These are phyloP conservation scores for Penicillium roqueforti DNA, from an alignment of 495 filamentous ascomycete species.

Conservation along the genomic window DNA sequence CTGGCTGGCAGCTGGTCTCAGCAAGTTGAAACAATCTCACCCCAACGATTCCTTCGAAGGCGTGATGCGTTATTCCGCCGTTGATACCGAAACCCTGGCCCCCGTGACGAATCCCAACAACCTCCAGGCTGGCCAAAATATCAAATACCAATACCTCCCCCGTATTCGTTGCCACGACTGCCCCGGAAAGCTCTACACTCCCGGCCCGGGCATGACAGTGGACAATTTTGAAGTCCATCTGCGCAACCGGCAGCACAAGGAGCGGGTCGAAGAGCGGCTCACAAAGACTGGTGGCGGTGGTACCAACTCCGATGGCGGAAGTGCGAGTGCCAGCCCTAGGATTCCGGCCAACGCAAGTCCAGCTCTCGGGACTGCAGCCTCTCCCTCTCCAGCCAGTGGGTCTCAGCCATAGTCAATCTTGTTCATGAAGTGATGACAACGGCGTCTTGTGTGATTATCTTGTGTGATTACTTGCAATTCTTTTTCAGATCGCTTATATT, in stretches of 20 bases:
- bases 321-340: slow-evolving; percentile 21
- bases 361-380: slow-evolving; percentile 12
- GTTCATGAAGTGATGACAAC: slow-evolving; percentile 24
- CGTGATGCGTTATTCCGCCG: slow-evolving; percentile 77
- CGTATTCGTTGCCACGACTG: slow-evolving; percentile 88
- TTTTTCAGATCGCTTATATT: slow-evolving; percentile 16
- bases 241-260: slow-evolving; percentile 72
- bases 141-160: slow-evolving; percentile 74
- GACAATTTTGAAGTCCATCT: slow-evolving; percentile 90
- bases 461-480: slow-evolving; percentile 6
- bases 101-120: slow-evolving; percentile 48
- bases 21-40: slow-evolving; percentile 58
- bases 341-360: slow-evolving; percentile 19
- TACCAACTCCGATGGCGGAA: slow-evolving; percentile 10
- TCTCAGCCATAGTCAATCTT: slow-evolving; percentile 17
- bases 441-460: slow-evolving; percentile 17
- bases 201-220: slow-evolving; percentile 74
- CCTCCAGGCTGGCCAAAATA: slow-evolving; percentile 42
- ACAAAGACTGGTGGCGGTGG: slow-evolving; percentile 15
- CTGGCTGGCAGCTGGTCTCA: slow-evolving; percentile 70
- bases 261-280: slow-evolving; percentile 61
- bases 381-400: slow-evolving; percentile 14
- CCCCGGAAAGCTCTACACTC: slow-evolving; percentile 88
- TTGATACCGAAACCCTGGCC: slow-evolving; percentile 61
- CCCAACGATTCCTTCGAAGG: slow-evolving; percentile 78